phyloP scores from a whole-genome alignment of 768 basidiomycete genomes.

The Suillus placidus region DNA sequence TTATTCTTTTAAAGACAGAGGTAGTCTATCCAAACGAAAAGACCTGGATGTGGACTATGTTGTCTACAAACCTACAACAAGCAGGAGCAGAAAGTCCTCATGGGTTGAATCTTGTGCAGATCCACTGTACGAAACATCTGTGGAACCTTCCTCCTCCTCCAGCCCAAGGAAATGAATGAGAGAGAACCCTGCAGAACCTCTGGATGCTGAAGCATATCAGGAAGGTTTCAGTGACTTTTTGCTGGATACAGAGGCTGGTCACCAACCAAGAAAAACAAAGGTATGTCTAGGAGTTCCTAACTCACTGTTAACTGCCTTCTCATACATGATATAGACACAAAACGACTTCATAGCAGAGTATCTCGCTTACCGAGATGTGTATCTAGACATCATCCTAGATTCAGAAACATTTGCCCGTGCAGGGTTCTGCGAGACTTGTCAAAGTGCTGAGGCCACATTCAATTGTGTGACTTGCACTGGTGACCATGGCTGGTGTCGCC shows the following conservation, averaged over 20 bases:
- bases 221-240: not conserved
- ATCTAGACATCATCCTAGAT: conserved; percentile 4
- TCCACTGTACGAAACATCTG: not conserved
- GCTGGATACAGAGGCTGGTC: not conserved
- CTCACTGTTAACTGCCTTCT: not conserved
- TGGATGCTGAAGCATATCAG: not conserved
- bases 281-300: not conserved
- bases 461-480: conserved; percentile 8
- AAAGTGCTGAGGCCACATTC: not conserved
- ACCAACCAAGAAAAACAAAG: not conserved
- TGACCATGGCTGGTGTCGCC: conserved; percentile 7
- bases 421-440: conserved; percentile 4
- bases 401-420: not conserved
- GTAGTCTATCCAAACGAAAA: not conserved
- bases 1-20: not conserved
- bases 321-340: conserved; percentile 2
- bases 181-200: not conserved
- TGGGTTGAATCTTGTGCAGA: not conserved
- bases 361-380: not conserved
- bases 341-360: conserved; percentile 11
- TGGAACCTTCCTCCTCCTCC: not conserved
- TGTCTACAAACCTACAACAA: not conserved
- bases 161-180: not conserved
- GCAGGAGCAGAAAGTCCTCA: not conserved
- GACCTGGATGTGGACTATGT: not conserved